Evolutionary conservation across 2,329 filamentous ascomycete genomes (phyloP).

Genomic region (Aureobasidium mangrovei): DNA sequence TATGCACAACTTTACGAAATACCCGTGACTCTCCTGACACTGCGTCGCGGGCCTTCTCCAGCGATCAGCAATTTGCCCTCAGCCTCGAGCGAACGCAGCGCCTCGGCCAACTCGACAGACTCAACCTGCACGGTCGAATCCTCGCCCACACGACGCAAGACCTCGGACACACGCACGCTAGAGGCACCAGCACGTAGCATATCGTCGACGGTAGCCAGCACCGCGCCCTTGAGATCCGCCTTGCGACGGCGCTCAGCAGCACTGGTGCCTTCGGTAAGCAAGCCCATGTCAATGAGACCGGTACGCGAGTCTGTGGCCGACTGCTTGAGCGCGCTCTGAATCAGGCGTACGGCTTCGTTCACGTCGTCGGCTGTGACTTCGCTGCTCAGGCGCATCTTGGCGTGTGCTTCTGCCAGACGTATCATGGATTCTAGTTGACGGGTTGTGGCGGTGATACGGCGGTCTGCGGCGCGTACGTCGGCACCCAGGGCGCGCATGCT

Average conservation of each 20-base stretch:
- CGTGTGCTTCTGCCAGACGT: constrained; percentile 88
- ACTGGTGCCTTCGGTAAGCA: constrained; percentile 89
- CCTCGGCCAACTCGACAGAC: constrained; percentile 71
- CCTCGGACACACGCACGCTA: constrained; percentile 67
- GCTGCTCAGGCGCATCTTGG: constrained; percentile 83
- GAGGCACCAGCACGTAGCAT: constrained; percentile 56
- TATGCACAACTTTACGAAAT: constrained; percentile 22
- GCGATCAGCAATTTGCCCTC: constrained; percentile 73
- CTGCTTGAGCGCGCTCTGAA: constrained; percentile 90
- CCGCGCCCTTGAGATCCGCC: constrained; percentile 73
- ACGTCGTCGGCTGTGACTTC: constrained; percentile 77
- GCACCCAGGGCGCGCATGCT: constrained; percentile 86
- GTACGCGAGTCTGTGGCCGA: constrained; percentile 88
- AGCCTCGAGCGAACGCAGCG: constrained; percentile 68
- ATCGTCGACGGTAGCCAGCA: constrained; percentile 70
- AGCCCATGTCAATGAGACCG: constrained; percentile 91
- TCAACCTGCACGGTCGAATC: constrained; percentile 62
- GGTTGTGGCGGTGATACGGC: constrained; percentile 95
- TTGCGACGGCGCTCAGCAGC: constrained; percentile 75
- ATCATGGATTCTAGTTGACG: constrained; percentile 98
- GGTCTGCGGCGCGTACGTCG: constrained; percentile 67
- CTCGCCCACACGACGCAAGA: constrained; percentile 64
- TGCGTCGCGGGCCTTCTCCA: constrained; percentile 78
- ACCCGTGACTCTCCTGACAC: constrained; percentile 64
- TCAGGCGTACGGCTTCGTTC: constrained; percentile 80